Base-by-base conservation (phyloP, 2,329 filamentous ascomycete species). In the Thermothelomyces thermophilus region DNA sequence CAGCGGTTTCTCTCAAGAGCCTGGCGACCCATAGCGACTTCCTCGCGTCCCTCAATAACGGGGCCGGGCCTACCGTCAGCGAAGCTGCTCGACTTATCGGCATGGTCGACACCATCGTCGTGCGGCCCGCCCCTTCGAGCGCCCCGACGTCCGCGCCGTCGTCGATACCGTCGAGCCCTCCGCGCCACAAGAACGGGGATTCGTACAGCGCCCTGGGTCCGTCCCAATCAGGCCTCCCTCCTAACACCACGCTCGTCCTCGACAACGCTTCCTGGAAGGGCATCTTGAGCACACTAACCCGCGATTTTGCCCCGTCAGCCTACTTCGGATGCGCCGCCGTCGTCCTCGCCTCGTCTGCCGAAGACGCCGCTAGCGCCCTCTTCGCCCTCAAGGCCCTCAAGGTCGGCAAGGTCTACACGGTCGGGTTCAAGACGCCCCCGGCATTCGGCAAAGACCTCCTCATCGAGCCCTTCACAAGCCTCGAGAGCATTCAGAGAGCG, bases 201-300 rank as follows among this genome's bases (percentile, higher is more conserved):
- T 56, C 57, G 10, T 56, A 58, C 31, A 52, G 48, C 13, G 31
- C 54, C 9, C 40, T 55, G 4, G 41, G 46, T 16, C 43, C 48
- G n/a, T 52, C 56, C 7, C 64, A 67, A 40, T 56, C 62, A 2
- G 69, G 70, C 2, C 59, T 77, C 3, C 66, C 75, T 2, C 68
- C 74, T 10, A 75, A 73, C 46, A 74, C 75, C 0, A 70, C 71
- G 5, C 77, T 91, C 35, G 71, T 90, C 14, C 85, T 89, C 41
- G 87, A 93, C 60, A 94, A 94, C 58, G 85, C 87, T 10, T 82
- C 83, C 13, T 93, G 88, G 87, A 89, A 88, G 65, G 88, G 87
- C 1, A 91, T 94, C 50, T 75, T 89, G 41, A 85, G 86, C 46
- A 90, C 87, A 0, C 72, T 94, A 51, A 93, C 84, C 3, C 79